Evolutionary conservation across 805 yeast genomes (phyloP).

Genomic region (Pichia ethanolica): DNA sequence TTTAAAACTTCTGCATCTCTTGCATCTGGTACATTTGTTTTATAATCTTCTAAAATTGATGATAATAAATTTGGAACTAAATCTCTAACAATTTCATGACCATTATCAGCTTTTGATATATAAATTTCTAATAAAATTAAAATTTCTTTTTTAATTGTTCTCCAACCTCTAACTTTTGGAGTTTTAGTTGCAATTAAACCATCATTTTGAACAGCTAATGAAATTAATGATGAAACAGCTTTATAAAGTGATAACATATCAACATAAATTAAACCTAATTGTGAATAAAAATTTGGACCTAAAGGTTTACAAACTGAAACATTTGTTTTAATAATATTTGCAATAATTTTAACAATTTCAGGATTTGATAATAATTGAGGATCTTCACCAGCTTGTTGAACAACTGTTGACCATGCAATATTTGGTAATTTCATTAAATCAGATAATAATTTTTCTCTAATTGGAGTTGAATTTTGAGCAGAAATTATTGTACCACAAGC

Average conservation of each 20-base stretch:
- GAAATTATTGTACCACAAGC: constrained; percentile 93
- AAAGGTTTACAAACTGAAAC: constrained; percentile 91
- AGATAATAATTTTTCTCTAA: constrained; percentile 61
- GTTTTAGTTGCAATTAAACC: constrained; percentile 91
- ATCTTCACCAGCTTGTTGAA: constrained; percentile 75
- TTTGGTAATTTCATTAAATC: constrained; percentile 90
- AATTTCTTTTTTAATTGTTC: constrained; percentile 94
- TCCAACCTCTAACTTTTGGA: constrained; percentile 87
- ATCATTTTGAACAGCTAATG: constrained; percentile 67
- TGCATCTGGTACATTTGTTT: constrained; percentile 85
- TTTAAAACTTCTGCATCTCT: constrained; percentile 96
- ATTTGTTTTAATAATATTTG: constrained; percentile 90
- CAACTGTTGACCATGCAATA: constrained; percentile 88
- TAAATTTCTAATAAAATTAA: constrained; percentile 84
- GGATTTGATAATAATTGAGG: constrained; percentile 67
- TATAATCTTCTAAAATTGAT: constrained; percentile 86
- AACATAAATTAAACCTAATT: constrained; percentile 75
- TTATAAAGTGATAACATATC: constrained; percentile 86
- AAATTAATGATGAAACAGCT: constrained; percentile 82
- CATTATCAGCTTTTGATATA: constrained; percentile 76
- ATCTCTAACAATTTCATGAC: constrained; percentile 75
- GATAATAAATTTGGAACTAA: constrained; percentile 75
- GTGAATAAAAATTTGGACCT: constrained; percentile 87
- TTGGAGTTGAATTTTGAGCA: constrained; percentile 67
- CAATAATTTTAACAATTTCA: constrained; percentile 86